Evolutionary conservation across 176 grass and related monocot genomes (phyloP).

Genomic region (Pontederia crassipes): DNA sequence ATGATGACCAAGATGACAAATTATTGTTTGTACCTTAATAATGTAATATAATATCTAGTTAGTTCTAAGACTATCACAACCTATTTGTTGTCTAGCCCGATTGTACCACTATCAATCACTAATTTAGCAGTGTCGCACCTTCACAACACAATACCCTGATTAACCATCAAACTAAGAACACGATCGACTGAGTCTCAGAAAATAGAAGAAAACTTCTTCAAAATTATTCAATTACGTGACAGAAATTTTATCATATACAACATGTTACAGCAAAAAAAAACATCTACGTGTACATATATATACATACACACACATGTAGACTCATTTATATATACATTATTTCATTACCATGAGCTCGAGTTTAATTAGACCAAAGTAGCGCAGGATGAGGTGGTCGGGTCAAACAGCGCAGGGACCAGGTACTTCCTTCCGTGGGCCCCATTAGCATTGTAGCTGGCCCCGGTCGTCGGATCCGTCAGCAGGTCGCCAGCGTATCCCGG

Average conservation of each 20-base stretch:
- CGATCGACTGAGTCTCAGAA: background rate
- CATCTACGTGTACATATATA: background rate
- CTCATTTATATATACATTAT: background rate
- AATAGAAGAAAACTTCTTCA: background rate
- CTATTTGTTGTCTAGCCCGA: too few species aligned
- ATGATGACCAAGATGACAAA: too few species aligned
- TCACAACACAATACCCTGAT: too few species aligned
- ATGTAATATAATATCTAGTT: too few species aligned
- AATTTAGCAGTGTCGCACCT: too few species aligned
- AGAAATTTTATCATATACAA: background rate
- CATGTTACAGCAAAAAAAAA: background rate
- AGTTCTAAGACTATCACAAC: too few species aligned
- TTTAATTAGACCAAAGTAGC: constrained; percentile 41
- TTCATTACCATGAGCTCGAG: background rate
- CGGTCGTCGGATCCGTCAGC: constrained; percentile 32
- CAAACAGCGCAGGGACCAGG: constrained; percentile 53
- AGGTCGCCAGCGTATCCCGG: constrained; percentile 62
- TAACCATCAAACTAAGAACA: too few species aligned
- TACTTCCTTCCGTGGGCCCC: constrained; percentile 55
- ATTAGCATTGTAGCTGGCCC: constrained; percentile 73
- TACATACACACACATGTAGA: background rate
- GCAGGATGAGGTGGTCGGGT: constrained; percentile 46
- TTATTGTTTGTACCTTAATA: too few species aligned
- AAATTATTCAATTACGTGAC: background rate
- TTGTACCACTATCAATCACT: too few species aligned